Base-by-base conservation (phyloP, 2,329 filamentous ascomycete genomes). In the Arthroderma uncinatum region DNA sequence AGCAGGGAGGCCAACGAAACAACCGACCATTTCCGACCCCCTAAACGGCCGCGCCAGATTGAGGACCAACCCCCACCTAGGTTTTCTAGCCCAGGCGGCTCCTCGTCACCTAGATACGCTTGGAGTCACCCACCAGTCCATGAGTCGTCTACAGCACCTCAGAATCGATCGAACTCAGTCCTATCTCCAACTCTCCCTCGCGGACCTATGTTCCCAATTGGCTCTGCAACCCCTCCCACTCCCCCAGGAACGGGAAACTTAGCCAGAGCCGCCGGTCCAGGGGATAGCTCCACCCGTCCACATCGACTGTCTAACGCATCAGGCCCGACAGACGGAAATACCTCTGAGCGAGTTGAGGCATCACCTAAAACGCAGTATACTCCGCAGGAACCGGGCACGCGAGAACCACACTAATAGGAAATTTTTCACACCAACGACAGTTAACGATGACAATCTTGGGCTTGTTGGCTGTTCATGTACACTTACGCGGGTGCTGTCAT, bases 21-120 rank as follows among this genome's bases (percentile, higher is more conserved):
- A n/a, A 53, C 52, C 36, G 60, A 61, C 5, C 33, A 53, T n/a
- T 60, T 55, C 30, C 50, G 59, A 10, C 39, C 61, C 2, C 52
- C 54, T 8, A 62, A 62, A 54, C 59, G 61, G 10, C 54, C 19
- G 47, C 59, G 61, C 12, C 59, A 55, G 19, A 19, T 33, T 19
- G 54, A 54, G 25, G 54, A 57, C 37, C 39, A 52, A 21, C 30
- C 33, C 16, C 47, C 40, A 28, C 30, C 40, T 4, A 50, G 19
- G 8, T 30, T 39, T 30, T 48, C 57, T 4, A 44, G 55, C 36
- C 58, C 36, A 40, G 28, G 30, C 19, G 57, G 58, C 14, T 53
- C 42, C 23, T 39, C 50, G 10, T 53, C 50, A 6, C 47, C 47
- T 10, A 37, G 36, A n/a, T 19, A 36, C 19, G 14, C 30, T 16